A percentile compares a stretch with the other conserved stretches of the same genome.
Evolutionary conservation across 2,329 filamentous ascomycete species (phyloP).

Genomic region (Phaeophleospora eucalypticola): DNA sequence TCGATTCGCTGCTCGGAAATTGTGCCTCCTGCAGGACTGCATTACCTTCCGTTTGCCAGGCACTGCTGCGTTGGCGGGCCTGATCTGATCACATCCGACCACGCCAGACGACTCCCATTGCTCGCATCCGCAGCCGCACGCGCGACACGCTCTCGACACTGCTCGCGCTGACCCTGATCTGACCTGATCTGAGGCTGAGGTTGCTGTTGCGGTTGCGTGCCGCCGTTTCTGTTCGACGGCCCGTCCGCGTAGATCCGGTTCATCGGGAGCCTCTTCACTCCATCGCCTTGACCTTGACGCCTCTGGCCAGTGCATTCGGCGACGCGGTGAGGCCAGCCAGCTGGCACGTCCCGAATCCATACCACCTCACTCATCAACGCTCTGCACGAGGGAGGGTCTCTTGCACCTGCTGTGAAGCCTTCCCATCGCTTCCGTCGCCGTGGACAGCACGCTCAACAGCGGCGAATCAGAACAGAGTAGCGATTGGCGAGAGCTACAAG

Average conservation of each 20-base stretch:
- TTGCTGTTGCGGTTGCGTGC: no score
- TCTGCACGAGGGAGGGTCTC: no score
- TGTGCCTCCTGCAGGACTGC: conserved; percentile 12
- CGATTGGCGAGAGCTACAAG: conserved; percentile 10
- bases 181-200: not conserved
- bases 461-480: conserved; percentile 16
- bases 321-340: no score
- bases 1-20: conserved; percentile 15
- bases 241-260: not conserved
- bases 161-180: no score
- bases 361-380: no score
- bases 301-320: not conserved
- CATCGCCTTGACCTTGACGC: conserved; percentile 4
- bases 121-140: no score
- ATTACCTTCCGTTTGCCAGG: conserved; percentile 13
- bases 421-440: conserved; percentile 18
- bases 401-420: no score
- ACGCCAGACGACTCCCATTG: conserved; percentile 1
- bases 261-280: not conserved
- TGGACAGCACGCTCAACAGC: conserved; percentile 14
- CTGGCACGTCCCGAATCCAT: no score
- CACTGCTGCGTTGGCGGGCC: not conserved
- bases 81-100: not conserved
- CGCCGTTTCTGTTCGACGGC: no score
- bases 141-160: no score